Conservation (phyloP, 768 basidiomycete species). For the Collybia sordida region DNA sequence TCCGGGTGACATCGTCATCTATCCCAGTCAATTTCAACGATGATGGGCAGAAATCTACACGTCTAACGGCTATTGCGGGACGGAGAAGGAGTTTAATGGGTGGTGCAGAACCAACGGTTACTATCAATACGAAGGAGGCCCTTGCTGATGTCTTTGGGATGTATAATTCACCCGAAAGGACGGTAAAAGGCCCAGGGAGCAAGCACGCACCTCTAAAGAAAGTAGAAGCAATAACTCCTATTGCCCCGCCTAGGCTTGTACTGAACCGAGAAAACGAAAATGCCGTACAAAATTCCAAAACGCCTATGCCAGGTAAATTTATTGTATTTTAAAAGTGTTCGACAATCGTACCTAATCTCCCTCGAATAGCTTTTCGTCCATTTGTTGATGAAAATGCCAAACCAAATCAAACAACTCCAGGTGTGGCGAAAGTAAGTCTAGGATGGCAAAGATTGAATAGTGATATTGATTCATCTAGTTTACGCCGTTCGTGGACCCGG, state of each 20-base stretch:
- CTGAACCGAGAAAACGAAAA: slow-evolving; percentile 39
- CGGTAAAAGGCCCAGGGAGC: slow-evolving; percentile 55
- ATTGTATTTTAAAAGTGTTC: slow-evolving; percentile 3
- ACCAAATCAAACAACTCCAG: slow-evolving; percentile 39
- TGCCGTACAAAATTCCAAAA: slow-evolving; percentile 36
- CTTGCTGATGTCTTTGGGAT: slow-evolving; percentile 92
- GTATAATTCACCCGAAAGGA: slow-evolving; percentile 91
- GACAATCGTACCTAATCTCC: slow-evolving; percentile 13
- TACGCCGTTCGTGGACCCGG: slow-evolving; percentile 61
- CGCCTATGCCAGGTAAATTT: slow-evolving; percentile 33
- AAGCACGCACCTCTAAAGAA: slow-evolving; percentile 73
- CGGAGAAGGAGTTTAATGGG: slow-evolving; percentile 43
- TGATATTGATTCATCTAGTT: slow-evolving; percentile 41
- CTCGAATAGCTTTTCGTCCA: slow-evolving; percentile 56
- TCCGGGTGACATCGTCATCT: slow-evolving; percentile 27
- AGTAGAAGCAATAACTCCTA: slow-evolving; percentile 57
- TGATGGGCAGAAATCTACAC: slow-evolving; percentile 48
- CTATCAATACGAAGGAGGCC: slow-evolving; percentile 96
- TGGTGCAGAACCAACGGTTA: slow-evolving; percentile 78
- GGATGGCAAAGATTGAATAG: slow-evolving; percentile 10
- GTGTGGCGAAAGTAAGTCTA: slow-evolving; percentile 38
- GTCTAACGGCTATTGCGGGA: slow-evolving; percentile 31
- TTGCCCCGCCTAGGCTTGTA: slow-evolving; percentile 32
- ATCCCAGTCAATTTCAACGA: slow-evolving; percentile 61
- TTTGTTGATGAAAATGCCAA: slow-evolving; percentile 64